Evolutionary conservation across 495 filamentous ascomycete species (phyloP).

Genomic region (Penicillium lagena): DNA sequence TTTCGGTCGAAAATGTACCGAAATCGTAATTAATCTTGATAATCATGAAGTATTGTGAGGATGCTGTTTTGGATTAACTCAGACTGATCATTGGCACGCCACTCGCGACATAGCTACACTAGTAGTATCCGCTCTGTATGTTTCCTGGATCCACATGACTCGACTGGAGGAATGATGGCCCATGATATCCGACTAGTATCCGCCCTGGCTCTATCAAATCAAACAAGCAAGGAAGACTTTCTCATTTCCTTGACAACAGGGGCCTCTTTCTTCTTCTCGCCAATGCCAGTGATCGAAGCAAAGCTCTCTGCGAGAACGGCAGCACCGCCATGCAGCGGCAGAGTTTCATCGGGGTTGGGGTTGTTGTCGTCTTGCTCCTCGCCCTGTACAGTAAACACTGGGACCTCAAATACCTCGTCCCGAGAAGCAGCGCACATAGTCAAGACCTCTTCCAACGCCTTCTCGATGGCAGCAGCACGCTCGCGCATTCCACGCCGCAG

Average conservation of each 20-base stretch:
- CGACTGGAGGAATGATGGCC: too few species aligned
- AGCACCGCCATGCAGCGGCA: constrained; percentile 27
- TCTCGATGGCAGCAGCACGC: constrained; percentile 71
- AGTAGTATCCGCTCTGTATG: too few species aligned
- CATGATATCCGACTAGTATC: too few species aligned
- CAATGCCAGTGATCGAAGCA: constrained; percentile 15
- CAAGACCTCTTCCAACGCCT: constrained; percentile 62
- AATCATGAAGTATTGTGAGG: too few species aligned
- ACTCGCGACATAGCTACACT: too few species aligned
- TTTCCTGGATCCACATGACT: too few species aligned
- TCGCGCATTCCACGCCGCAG: constrained; percentile 80
- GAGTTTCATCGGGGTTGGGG: constrained; percentile 12
- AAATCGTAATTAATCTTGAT: too few species aligned
- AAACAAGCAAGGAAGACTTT: constrained; percentile 52
- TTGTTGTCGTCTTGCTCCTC: constrained; percentile 9
- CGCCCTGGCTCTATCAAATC: background rate
- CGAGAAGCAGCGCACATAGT: constrained; percentile 57
- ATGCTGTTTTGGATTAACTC: too few species aligned
- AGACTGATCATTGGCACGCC: too few species aligned
- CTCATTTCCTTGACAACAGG: constrained; percentile 41
- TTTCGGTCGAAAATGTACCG: too few species aligned
- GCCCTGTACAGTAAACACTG: constrained; percentile 6
- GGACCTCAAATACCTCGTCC: constrained; percentile 57
- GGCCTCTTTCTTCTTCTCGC: constrained; percentile 20
- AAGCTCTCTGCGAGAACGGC: constrained; percentile 36